These are phyloP conservation scores for Psilocybe cubensis DNA, from an alignment of 768 basidiomycete species.

Conservation along the genomic window DNA sequence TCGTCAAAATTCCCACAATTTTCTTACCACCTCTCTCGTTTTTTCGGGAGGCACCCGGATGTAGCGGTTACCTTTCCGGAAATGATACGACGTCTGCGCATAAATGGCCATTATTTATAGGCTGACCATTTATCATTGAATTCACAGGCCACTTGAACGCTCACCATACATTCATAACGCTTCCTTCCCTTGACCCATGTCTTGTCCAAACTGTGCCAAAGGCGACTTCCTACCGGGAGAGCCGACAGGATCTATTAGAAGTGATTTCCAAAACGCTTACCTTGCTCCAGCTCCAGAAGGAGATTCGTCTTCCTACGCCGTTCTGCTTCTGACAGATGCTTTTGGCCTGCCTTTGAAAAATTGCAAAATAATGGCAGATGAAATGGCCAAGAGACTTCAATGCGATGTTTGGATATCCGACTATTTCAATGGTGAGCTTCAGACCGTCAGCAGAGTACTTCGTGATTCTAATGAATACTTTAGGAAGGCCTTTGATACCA, in stretches of 20 bases:
- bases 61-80: not conserved
- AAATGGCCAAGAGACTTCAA: slow-evolving; percentile 45
- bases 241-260: slow-evolving; percentile 44
- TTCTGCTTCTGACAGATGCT: slow-evolving; percentile 58
- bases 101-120: not conserved
- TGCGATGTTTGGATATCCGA: slow-evolving; percentile 72
- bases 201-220: slow-evolving; percentile 41
- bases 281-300: slow-evolving; percentile 29
- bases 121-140: not conserved
- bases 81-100: not conserved
- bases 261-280: slow-evolving; percentile 45
- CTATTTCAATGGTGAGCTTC: slow-evolving; percentile 51
- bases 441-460: not conserved
- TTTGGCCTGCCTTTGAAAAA: slow-evolving; percentile 60
- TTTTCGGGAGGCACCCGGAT: not conserved
- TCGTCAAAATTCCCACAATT: too few relatives aligned
- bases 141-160: not conserved
- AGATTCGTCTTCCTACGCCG: slow-evolving; percentile 37
- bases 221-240: slow-evolving; percentile 48
- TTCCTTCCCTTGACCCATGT: slow-evolving; percentile 14
- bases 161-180: not conserved
- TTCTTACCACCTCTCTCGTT: too few relatives aligned
- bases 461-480: not conserved
- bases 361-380: slow-evolving; percentile 60
- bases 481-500: slow-evolving; percentile 34